These are phyloP conservation scores for Tricholoma saponaceum DNA, from an alignment of 768 basidiomycete genomes.

Conservation along the genomic window DNA sequence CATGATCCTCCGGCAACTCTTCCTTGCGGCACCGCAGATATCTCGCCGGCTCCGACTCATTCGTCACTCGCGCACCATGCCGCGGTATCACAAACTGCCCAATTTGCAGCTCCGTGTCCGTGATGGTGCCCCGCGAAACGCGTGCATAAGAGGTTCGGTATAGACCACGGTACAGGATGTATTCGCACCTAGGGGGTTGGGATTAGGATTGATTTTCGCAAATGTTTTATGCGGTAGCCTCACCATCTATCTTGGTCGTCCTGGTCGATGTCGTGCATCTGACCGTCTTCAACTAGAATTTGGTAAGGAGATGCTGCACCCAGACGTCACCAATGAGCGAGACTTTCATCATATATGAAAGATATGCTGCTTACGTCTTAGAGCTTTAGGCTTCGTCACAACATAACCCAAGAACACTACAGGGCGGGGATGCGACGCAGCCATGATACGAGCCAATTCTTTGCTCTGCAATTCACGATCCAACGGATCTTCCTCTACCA, in stretches of 20 bases:
- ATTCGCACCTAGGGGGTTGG: constrained; percentile 75
- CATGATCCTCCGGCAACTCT: constrained; percentile 59
- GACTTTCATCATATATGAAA: neutral
- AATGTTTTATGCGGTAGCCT: constrained; percentile 11
- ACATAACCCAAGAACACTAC: constrained; percentile 82
- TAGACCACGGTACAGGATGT: constrained; percentile 79
- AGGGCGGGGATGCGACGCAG: constrained; percentile 61
- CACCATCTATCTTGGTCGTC: constrained; percentile 72
- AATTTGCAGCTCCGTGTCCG: constrained; percentile 88
- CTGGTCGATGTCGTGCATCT: constrained; percentile 74
- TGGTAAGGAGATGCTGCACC: constrained; percentile 68
- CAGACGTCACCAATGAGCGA: neutral
- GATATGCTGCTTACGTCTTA: constrained; percentile 46
- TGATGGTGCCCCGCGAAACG: constrained; percentile 77
- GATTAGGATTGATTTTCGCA: neutral
- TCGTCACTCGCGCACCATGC: constrained; percentile 45
- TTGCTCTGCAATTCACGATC: constrained; percentile 84
- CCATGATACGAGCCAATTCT: constrained; percentile 79
- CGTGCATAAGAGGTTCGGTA: constrained; percentile 82
- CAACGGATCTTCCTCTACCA: constrained; percentile 78
- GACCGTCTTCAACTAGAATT: constrained; percentile 72
- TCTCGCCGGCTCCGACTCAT: constrained; percentile 58
- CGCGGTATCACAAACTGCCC: constrained; percentile 78
- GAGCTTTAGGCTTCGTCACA: constrained; percentile 62
- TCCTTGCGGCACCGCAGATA: constrained; percentile 69